Percentiles rank a stretch among this genome's conserved stretches.
These are phyloP conservation scores for Entophlyctis luteolus DNA, from an alignment of 192 early-diverging fungal genomes.

Conservation along the genomic window DNA sequence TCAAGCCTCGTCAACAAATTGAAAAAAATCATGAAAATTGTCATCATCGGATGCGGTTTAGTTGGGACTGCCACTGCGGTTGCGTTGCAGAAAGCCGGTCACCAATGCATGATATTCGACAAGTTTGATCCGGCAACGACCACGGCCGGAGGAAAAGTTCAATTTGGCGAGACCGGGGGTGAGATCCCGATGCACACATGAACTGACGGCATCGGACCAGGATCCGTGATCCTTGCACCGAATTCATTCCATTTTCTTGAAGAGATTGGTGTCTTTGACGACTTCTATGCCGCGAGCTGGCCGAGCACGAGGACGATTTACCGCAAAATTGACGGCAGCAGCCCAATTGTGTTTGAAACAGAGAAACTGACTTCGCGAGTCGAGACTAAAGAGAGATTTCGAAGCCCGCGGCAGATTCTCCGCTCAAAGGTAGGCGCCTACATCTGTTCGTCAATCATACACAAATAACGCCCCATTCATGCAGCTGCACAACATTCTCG, in stretches of 20 bases:
- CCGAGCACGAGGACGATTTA: neutral
- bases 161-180: too few species aligned
- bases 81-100: too few species aligned
- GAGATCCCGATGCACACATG: too few species aligned
- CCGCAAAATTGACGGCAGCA: neutral
- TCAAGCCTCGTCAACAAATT: too few species aligned
- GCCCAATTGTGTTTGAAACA: neutral
- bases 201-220: too few species aligned
- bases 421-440: neutral
- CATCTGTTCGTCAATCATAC: neutral
- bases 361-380: neutral
- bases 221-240: neutral
- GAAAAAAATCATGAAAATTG: too few species aligned
- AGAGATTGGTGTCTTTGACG: neutral
- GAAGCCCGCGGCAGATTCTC: neutral
- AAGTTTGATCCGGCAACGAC: too few species aligned
- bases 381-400: neutral
- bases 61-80: too few species aligned
- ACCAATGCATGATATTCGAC: too few species aligned
- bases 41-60: too few species aligned
- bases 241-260: neutral
- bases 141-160: too few species aligned
- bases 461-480: neutral
- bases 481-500: conserved; percentile 1
- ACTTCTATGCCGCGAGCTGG: neutral